Evolutionary conservation across 192 early-diverging fungal species (phyloP).

Genomic region (Coemansia sp.): DNA sequence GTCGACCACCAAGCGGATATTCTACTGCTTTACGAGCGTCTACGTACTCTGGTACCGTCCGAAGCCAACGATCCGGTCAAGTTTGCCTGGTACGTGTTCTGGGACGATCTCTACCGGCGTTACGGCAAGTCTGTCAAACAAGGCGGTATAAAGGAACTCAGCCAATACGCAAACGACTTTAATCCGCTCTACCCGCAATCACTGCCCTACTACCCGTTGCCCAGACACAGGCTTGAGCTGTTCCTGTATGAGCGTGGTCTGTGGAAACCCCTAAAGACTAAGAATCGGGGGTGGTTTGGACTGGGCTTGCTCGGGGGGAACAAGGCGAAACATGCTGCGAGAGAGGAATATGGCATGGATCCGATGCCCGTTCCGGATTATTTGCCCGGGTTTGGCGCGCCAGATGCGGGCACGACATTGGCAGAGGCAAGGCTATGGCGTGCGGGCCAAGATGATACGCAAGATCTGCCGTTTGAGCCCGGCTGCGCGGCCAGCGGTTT

Average conservation of each 20-base stretch:
- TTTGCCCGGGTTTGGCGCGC: conserved; percentile 12
- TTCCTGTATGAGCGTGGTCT: conserved; percentile 59
- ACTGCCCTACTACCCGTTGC: conserved; percentile 62
- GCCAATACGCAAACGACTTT: conserved; percentile 55
- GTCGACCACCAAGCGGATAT: conserved; percentile 45
- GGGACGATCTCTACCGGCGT: conserved; percentile 69
- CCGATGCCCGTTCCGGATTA: conserved; percentile 34
- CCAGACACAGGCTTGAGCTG: conserved; percentile 56
- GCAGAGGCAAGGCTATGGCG: conserved; percentile 29
- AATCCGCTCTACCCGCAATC: conserved; percentile 65
- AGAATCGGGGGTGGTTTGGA: neutral
- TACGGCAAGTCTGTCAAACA: conserved; percentile 34
- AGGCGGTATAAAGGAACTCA: conserved; percentile 35
- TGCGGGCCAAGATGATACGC: conserved; percentile 12
- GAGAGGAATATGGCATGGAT: conserved; percentile 29
- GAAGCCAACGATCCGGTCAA: conserved; percentile 47
- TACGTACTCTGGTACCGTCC: conserved; percentile 48
- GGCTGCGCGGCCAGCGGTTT: conserved; percentile 53
- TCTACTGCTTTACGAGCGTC: conserved; percentile 44
- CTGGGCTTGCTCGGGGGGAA: neutral
- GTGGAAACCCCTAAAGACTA: conserved; percentile 34
- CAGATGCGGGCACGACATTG: neutral
- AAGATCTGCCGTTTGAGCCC: conserved; percentile 10
- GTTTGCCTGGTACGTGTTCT: conserved; percentile 69
- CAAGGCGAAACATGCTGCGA: neutral